A percentile compares a stretch with the other conserved stretches of the same genome.
Evolutionary conservation across 495 filamentous ascomycete genomes (phyloP).

Genomic region (Hypoxylon trugodes): DNA sequence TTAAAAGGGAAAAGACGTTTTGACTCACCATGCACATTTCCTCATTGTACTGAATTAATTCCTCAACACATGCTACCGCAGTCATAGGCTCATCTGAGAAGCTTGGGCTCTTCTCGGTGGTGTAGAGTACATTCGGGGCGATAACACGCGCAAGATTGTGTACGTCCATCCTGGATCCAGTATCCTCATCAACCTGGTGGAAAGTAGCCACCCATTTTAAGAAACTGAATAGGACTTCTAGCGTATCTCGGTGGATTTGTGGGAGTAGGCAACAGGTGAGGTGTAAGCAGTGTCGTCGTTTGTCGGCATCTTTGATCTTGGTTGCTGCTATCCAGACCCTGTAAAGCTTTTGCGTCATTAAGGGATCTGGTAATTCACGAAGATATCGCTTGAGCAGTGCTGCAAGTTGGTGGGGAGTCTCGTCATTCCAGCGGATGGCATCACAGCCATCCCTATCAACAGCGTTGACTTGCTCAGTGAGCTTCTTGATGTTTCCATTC

Average conservation of each 20-base stretch:
- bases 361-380: slow-evolving; percentile 90
- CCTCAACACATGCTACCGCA: slow-evolving; percentile 90
- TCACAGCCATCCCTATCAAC: slow-evolving; percentile 85
- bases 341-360: slow-evolving; percentile 95
- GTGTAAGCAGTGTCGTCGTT: slow-evolving; percentile 84
- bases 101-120: slow-evolving; percentile 66
- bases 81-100: slow-evolving; percentile 86
- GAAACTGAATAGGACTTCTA: slow-evolving; percentile 95
- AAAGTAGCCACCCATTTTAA: slow-evolving; percentile 99
- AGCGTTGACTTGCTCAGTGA: slow-evolving; percentile 81
- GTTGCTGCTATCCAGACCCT: slow-evolving; percentile 88
- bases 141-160: slow-evolving; percentile 99
- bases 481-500: slow-evolving; percentile 94
- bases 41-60: slow-evolving; percentile 90
- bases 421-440: slow-evolving; percentile 80
- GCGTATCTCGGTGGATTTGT: slow-evolving; percentile 88
- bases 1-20: background rate
- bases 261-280: slow-evolving; percentile 92
- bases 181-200: slow-evolving; percentile 91
- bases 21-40: slow-evolving; percentile 93
- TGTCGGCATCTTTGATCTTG: slow-evolving; percentile 86
- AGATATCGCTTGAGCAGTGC: slow-evolving; percentile 96
- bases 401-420: slow-evolving; percentile 91
- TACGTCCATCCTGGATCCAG: slow-evolving; percentile 97
- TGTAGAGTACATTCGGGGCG: slow-evolving; percentile 91